Evolutionary conservation across 2,329 filamentous ascomycete species (phyloP).

Genomic region (Bipolaris bicolor): DNA sequence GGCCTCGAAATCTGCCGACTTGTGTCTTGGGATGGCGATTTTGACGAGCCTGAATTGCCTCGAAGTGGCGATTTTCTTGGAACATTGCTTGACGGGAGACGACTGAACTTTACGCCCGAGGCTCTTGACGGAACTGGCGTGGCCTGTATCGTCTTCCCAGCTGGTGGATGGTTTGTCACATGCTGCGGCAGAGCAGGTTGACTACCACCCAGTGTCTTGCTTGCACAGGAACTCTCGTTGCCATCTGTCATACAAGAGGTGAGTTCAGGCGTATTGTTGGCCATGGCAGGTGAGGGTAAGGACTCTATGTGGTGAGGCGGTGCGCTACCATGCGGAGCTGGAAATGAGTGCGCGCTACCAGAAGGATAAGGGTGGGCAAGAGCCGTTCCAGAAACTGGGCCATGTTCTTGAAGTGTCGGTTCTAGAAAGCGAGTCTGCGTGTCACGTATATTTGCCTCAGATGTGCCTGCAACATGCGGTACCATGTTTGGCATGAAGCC

Average conservation of each 20-base stretch:
- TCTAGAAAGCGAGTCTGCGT: not conserved
- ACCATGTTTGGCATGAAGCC: conserved; percentile 12
- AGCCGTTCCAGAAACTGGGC: too few relatives aligned
- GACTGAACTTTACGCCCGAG: not conserved
- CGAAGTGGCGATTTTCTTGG: conserved; percentile 10
- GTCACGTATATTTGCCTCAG: not conserved
- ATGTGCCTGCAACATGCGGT: not conserved
- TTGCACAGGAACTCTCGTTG: not conserved
- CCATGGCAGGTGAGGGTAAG: not conserved
- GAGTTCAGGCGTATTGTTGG: not conserved
- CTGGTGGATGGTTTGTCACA: not conserved
- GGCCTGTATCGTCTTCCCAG: not conserved
- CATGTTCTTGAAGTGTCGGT: not conserved
- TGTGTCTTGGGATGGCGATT: not conserved
- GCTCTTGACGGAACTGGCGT: not conserved
- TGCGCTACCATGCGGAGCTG: not conserved
- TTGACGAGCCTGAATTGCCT: not conserved
- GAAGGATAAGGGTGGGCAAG: not conserved
- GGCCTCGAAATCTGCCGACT: not conserved
- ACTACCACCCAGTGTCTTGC: not conserved
- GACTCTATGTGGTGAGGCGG: not conserved
- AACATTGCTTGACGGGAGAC: not conserved
- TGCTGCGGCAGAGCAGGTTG: not conserved
- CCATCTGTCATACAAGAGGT: not conserved
- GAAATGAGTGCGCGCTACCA: not conserved